Conservation (phyloP, 164 flowering plant species). For the Umbellularia californica region DNA sequence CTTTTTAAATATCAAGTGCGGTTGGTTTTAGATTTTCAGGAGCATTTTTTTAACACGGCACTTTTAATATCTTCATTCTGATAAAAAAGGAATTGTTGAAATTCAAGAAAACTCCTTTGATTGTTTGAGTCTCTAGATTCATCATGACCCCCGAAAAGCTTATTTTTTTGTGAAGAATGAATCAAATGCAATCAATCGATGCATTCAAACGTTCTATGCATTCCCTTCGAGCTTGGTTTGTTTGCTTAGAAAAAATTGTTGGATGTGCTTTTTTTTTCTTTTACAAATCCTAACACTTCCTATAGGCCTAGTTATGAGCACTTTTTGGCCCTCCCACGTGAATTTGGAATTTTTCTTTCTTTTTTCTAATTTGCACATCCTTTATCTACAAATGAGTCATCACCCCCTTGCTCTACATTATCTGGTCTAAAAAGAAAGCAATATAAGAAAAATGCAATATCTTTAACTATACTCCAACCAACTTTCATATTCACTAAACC, state of each 20-base stretch:
- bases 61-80: too few relatives aligned
- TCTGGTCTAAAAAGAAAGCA: not conserved
- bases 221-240: not conserved
- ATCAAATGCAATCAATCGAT: not conserved
- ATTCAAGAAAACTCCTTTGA: not conserved
- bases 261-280: not conserved
- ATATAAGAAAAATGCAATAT: not conserved
- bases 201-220: not conserved
- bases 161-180: not conserved
- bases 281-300: not conserved
- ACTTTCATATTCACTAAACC: not conserved
- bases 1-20: too few relatives aligned
- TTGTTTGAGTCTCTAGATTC: not conserved
- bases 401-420: not conserved
- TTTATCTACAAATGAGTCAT: not conserved
- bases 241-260: not conserved
- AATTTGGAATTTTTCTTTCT: slow-evolving; percentile 1
- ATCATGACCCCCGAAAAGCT: not conserved
- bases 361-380: not conserved
- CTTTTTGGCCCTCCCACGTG: slow-evolving; percentile 4
- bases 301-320: not conserved
- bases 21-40: too few relatives aligned
- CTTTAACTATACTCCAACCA: slow-evolving; percentile 2
- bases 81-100: too few relatives aligned
- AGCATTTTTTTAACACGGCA: too few relatives aligned